Percentiles rank a stretch among this genome's conserved stretches.
Conservation (phyloP, 2,329 filamentous ascomycete species). For the Neofusicoccum laricinum region DNA sequence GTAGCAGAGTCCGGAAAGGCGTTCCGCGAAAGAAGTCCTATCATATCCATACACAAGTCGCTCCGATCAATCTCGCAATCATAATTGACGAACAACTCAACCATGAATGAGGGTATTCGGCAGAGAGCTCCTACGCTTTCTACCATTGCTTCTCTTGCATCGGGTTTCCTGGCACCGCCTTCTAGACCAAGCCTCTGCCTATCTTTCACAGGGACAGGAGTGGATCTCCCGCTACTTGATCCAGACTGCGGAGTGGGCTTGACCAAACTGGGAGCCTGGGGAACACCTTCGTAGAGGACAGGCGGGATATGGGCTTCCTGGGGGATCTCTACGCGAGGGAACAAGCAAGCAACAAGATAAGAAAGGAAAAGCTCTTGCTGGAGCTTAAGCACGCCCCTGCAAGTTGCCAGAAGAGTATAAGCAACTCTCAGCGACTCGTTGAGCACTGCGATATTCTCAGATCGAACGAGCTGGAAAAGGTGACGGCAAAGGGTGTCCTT, state of each 20-base stretch:
- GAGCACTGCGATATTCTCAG: constrained; percentile 92
- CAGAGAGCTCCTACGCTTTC: constrained; percentile 91
- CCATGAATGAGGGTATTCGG: constrained; percentile 90
- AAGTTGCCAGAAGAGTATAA: constrained; percentile 86
- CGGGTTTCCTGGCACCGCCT: constrained; percentile 85
- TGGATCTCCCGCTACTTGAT: constrained; percentile 72
- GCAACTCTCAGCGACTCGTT: constrained; percentile 91
- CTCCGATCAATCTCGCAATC: constrained; percentile 90
- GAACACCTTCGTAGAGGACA: constrained; percentile 86
- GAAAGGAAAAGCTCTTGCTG: constrained; percentile 96
- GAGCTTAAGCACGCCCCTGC: constrained; percentile 83
- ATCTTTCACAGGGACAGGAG: constrained; percentile 88
- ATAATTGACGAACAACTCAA: constrained; percentile 95
- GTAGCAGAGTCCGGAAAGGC: constrained; percentile 95
- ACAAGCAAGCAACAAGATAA: constrained; percentile 89
- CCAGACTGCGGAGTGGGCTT: constrained; percentile 61
- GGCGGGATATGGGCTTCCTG: constrained; percentile 87
- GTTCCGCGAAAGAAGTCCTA: constrained; percentile 87
- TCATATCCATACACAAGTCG: constrained; percentile 92
- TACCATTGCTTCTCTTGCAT: constrained; percentile 96
- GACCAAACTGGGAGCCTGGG: constrained; percentile 81
- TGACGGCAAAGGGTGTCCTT: constrained; percentile 92
- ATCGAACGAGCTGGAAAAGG: constrained; percentile 92
- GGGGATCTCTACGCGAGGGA: constrained; percentile 92
- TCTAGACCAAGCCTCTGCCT: constrained; percentile 90